These are phyloP conservation scores for Plasmodium coatneyi DNA, from an alignment of 169 alveolate genomes.

Conservation along the genomic window DNA sequence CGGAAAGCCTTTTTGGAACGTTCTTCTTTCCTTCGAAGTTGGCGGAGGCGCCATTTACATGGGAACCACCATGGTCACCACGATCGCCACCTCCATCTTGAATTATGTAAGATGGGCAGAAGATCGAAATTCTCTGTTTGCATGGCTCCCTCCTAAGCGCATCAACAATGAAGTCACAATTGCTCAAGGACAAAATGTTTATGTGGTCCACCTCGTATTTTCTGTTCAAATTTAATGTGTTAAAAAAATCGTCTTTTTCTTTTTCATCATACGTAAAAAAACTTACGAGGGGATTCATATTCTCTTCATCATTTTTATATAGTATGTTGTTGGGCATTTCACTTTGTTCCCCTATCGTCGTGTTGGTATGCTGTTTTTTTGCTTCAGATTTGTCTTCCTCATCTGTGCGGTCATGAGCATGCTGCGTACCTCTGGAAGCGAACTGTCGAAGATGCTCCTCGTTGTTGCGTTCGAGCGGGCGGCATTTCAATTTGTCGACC, in stretches of 20 bases:
- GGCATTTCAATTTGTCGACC: constrained; percentile 4
- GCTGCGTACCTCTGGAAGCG: background rate
- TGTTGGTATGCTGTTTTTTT: background rate
- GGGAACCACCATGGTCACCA: background rate
- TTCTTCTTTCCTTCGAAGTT: background rate
- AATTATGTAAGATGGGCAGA: constrained; percentile 54
- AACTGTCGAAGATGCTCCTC: background rate
- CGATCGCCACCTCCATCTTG: background rate
- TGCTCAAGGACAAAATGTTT: constrained; percentile 47
- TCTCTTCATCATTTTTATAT: background rate
- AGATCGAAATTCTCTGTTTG: constrained; percentile 41
- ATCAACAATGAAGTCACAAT: constrained; percentile 8
- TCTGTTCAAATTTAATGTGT: constrained; percentile 23
- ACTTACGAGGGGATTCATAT: constrained; percentile 18
- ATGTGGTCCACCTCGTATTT: constrained; percentile 41
- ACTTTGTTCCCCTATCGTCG: background rate
- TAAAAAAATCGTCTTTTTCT: background rate
- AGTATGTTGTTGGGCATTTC: background rate
- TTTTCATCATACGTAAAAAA: constrained; percentile 28
- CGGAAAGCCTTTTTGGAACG: background rate
- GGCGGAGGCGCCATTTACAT: background rate
- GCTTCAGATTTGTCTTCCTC: background rate
- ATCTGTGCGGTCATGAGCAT: background rate
- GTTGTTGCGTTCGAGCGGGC: background rate
- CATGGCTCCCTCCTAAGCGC: background rate